Percentiles rank a stretch among this genome's conserved stretches.
These are phyloP conservation scores for Penicillium freii DNA, from an alignment of 2,329 filamentous ascomycete genomes.

Conservation along the genomic window DNA sequence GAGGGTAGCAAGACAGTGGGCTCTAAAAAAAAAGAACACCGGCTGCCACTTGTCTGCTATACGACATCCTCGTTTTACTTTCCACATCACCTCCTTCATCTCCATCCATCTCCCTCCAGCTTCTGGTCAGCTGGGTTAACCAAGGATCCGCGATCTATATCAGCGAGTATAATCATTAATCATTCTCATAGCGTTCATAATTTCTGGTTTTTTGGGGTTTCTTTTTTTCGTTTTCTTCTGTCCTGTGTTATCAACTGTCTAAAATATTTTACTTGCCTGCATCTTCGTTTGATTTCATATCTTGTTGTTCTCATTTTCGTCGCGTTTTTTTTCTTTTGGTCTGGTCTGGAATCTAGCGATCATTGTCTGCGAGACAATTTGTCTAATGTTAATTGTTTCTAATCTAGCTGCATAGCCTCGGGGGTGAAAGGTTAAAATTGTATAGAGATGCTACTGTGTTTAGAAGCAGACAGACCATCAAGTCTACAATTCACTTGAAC, in stretches of 20 bases:
- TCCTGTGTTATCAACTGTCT: conserved; percentile 5
- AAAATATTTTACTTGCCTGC: not conserved
- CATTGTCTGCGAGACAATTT: conserved; percentile 3
- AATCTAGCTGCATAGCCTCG: conserved; percentile 2
- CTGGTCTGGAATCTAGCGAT: conserved; percentile 1
- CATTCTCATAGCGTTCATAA: conserved; percentile 17
- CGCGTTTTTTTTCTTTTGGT: not conserved
- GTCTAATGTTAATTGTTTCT: conserved; percentile 12
- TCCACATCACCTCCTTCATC: conserved; percentile 6
- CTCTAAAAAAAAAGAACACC: not conserved
- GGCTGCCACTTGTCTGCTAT: conserved; percentile 3
- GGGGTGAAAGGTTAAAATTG: conserved; percentile 1
- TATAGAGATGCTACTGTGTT: not conserved
- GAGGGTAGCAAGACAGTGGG: conserved; percentile 10
- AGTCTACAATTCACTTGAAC: not conserved
- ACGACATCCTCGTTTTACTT: not conserved
- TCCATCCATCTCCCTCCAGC: not conserved
- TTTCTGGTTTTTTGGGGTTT: conserved; percentile 1
- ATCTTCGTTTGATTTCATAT: conserved; percentile 1
- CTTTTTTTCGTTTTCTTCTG: conserved; percentile 2
- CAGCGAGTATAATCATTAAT: conserved; percentile 26
- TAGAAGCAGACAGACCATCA: not conserved
- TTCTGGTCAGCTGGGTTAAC: conserved; percentile 14
- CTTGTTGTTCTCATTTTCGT: conserved; percentile 1
- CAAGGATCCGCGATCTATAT: conserved; percentile 13